Evolutionary conservation across 2,329 filamentous ascomycete species (phyloP), one percentile per base, ranked within the genome.

Genomic region (Talaromyces sp.): DNA sequence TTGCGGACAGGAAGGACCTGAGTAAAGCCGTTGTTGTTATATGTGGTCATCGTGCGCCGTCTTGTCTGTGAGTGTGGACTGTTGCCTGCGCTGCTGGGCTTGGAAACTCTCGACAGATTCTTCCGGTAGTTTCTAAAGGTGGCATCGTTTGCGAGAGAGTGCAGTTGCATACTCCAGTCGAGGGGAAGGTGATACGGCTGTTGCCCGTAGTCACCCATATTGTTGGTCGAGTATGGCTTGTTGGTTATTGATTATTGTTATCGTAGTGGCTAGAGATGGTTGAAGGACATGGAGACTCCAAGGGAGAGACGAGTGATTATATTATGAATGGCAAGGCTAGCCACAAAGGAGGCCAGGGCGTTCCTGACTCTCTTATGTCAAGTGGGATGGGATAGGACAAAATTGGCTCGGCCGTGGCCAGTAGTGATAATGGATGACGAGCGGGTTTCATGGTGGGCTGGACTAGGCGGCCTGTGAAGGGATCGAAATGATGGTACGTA

Each of bases 1-100:
- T 59, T 59, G 17, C 39, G 56, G 19, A 43, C 37, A 25, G 56
- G 56, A 41, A 41, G 56, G 37, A 45, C 56, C 22, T 41, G 27
- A 31, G 49, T 6, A n/a, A 41, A 25, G 31, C 19, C 52, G 27
- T 62, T 59, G 41, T 50, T 61, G 56, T 47, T 43, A 25, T 39
- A 54, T 35, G 25, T 49, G 67, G 78, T 87, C 82, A 72, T 84
- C 9, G 63, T 65, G n/a, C 63, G 63, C 73, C 87, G 82, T 66
- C 73, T 73, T 58, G 61, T 67, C 41, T 69, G 67, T n/a, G 75
- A 70, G 7, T 87, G 83, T 15, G 89, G 89, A 75, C 89, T 91
- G 77, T 86, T 90, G 80, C 82, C 90, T 68, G 88, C 84, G 75
- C 88, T 90, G 69, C 80, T 85, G 15, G 88, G 87, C 76, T 91